A percentile compares a stretch with the other conserved stretches of the same genome.
phyloP scores from a whole-genome alignment of 495 filamentous ascomycete species.

The Glarea lozoyensis region DNA sequence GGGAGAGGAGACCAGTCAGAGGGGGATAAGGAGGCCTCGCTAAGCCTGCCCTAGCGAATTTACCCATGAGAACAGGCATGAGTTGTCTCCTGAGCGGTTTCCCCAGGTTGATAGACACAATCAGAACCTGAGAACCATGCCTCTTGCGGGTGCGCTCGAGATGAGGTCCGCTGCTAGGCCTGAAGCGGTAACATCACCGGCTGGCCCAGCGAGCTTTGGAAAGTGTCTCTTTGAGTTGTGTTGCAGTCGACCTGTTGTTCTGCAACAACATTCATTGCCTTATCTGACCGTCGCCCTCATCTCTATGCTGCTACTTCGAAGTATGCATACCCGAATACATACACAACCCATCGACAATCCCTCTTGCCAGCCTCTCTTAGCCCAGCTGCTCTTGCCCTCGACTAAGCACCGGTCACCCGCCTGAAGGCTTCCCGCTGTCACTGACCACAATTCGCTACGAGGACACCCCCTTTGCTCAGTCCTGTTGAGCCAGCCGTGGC shows the following conservation, averaged over 20 bases:
- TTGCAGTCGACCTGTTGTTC: too few species aligned
- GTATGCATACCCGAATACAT: too few species aligned
- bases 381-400: not conserved
- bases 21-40: not conserved
- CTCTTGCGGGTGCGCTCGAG: too few species aligned
- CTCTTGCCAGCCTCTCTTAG: not conserved
- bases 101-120: too few species aligned
- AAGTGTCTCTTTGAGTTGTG: too few species aligned
- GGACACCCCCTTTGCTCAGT: not conserved
- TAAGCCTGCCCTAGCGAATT: too few species aligned
- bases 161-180: not conserved
- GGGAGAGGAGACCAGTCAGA: not conserved
- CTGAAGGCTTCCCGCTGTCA: not conserved
- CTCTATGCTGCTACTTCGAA: too few species aligned
- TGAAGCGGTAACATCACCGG: not conserved
- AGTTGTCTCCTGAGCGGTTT: not conserved
- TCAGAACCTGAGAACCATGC: too few species aligned
- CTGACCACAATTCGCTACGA: not conserved
- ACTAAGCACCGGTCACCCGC: not conserved
- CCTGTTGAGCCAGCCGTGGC: not conserved
- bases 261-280: too few species aligned
- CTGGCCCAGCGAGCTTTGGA: too few species aligned
- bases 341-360: not conserved
- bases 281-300: too few species aligned
- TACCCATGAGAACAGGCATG: too few species aligned